These are phyloP conservation scores for Thraustochytrium striatum DNA, from an alignment of 352 stramenopile genomes.

Conservation along the genomic window DNA sequence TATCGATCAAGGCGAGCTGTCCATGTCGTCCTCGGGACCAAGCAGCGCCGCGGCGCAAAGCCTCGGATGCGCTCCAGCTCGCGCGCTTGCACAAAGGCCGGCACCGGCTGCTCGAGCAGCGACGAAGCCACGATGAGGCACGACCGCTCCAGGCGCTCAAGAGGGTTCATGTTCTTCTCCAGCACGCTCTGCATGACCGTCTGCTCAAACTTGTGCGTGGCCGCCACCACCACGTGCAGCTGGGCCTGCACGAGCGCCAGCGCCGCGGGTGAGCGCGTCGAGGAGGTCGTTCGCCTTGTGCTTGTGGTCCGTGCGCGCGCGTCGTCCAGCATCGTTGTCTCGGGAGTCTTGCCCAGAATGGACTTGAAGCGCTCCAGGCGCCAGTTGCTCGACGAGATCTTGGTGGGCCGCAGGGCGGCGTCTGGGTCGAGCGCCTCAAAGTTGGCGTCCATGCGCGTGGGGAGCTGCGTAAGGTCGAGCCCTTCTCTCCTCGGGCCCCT, in stretches of 20 bases:
- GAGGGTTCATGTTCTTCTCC: slow-evolving; percentile 68
- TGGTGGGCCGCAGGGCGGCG: slow-evolving; percentile 60
- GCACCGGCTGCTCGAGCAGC: slow-evolving; percentile 57
- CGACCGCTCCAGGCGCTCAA: slow-evolving; percentile 66
- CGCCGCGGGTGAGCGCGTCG: slow-evolving; percentile 63
- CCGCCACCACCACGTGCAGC: slow-evolving; percentile 66
- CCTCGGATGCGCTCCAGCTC: too few relatives aligned
- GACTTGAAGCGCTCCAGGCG: slow-evolving; percentile 56
- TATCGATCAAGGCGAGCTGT: too few relatives aligned
- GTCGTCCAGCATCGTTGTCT: slow-evolving; percentile 48
- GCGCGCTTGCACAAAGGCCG: too few relatives aligned
- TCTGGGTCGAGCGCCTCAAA: slow-evolving; percentile 60
- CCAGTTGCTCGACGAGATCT: slow-evolving; percentile 62
- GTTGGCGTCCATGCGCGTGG: slow-evolving; percentile 60
- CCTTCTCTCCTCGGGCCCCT: background rate
- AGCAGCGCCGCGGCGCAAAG: too few relatives aligned
- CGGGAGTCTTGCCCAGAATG: slow-evolving; percentile 52
- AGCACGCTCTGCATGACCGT: slow-evolving; percentile 66
- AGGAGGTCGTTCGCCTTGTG: slow-evolving; percentile 70
- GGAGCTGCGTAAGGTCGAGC: slow-evolving; percentile 63
- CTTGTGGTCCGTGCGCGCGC: slow-evolving; percentile 56
- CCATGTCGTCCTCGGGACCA: too few relatives aligned
- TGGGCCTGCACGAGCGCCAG: slow-evolving; percentile 61
- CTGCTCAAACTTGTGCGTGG: slow-evolving; percentile 69
- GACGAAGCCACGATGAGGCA: slow-evolving; percentile 63